Percentiles rank a stretch among this genome's conserved stretches.
These are phyloP conservation scores for Penicillium chermesinum DNA, from an alignment of 495 filamentous ascomycete species.

Conservation along the genomic window DNA sequence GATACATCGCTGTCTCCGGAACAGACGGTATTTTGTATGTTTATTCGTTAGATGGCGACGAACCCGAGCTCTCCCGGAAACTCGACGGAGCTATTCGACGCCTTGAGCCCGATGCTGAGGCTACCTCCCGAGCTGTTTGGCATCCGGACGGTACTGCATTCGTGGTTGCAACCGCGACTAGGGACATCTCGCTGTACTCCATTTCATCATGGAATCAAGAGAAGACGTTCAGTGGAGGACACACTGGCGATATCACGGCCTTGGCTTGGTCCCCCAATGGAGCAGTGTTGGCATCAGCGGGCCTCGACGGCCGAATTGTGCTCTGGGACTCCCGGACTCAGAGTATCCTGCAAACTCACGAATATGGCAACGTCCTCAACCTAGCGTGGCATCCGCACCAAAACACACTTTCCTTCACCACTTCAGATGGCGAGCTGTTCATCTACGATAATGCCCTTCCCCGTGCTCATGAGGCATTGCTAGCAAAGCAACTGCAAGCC, in stretches of 20 bases:
- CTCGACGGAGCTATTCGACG: conserved; percentile 80
- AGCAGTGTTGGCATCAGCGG: conserved; percentile 76
- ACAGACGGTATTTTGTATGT: conserved; percentile 84
- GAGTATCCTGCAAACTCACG: conserved; percentile 57
- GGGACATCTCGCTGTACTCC: conserved; percentile 83
- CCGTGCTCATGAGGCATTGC: conserved; percentile 53
- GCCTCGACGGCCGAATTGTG: conserved; percentile 72
- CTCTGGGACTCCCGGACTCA: conserved; percentile 91
- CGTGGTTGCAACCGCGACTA: conserved; percentile 73
- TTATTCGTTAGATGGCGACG: conserved; percentile 76
- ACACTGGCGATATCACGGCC: conserved; percentile 81
- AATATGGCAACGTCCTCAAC: conserved; percentile 75
- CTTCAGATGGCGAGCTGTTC: conserved; percentile 82
- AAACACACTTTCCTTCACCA: conserved; percentile 87
- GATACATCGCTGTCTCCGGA: conserved; percentile 72
- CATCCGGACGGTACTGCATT: conserved; percentile 94
- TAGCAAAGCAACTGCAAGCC: conserved; percentile 60
- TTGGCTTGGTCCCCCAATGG: conserved; percentile 93
- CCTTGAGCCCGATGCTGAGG: conserved; percentile 72
- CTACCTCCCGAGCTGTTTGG: conserved; percentile 74
- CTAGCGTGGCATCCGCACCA: conserved; percentile 86
- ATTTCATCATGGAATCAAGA: conserved; percentile 83
- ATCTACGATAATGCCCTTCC: conserved; percentile 79
- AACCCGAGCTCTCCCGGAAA: conserved; percentile 73
- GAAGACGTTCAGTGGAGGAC: conserved; percentile 67